These are phyloP conservation scores for Opeltia flavorubescens DNA, from an alignment of 495 filamentous ascomycete genomes.

Conservation along the genomic window DNA sequence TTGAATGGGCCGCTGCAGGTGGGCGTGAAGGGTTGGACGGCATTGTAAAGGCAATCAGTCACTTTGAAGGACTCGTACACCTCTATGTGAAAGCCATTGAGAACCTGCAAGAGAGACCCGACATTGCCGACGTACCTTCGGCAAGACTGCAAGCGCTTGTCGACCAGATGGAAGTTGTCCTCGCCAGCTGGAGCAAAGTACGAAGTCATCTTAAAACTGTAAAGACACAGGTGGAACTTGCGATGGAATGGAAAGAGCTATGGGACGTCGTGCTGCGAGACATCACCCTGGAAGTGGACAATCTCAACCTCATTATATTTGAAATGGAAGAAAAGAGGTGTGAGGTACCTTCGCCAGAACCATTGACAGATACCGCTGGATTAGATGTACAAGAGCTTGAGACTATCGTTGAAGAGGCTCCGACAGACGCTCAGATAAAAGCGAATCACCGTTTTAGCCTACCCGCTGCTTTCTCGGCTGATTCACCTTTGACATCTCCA, in stretches of 20 bases:
- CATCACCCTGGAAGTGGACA: conserved; percentile 80
- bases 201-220: conserved; percentile 57
- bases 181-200: conserved; percentile 74
- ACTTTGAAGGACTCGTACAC: conserved; percentile 75
- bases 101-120: conserved; percentile 63
- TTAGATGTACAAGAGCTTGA: conserved; percentile 84
- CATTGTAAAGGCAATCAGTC: conserved; percentile 70
- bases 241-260: conserved; percentile 97
- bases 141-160: conserved; percentile 59
- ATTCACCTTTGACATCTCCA: conserved; percentile 41
- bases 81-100: conserved; percentile 88
- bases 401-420: conserved; percentile 84
- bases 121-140: conserved; percentile 54
- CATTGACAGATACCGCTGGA: conserved; percentile 24
- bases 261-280: conserved; percentile 90
- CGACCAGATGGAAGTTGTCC: conserved; percentile 70
- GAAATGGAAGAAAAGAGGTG: conserved; percentile 95
- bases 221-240: conserved; percentile 83
- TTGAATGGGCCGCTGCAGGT: conserved; percentile 91
- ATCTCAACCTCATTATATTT: conserved; percentile 68
- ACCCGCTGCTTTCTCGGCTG: conserved; percentile 38
- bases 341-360: conserved; percentile 31
- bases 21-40: conserved; percentile 80
- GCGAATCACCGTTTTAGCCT: conserved; percentile 56
- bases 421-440: conserved; percentile 34